Evolutionary conservation across 148 eudicot genomes (phyloP), one percentile per base, ranked within the genome.

Genomic region (Tetragonia tetragonoides): DNA sequence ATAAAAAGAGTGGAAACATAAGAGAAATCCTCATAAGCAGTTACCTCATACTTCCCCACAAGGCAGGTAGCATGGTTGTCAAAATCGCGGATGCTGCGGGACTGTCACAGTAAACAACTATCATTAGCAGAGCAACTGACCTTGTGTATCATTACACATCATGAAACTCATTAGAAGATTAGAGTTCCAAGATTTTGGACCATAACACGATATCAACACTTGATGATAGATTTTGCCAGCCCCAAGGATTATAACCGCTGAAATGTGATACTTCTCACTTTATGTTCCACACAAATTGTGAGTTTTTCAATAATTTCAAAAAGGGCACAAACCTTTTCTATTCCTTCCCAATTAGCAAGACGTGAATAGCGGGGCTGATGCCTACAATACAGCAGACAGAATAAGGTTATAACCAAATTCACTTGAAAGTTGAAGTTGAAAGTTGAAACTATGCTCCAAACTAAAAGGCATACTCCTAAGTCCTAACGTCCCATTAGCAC

Each of bases 311-410:
- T 61, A 70, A 47, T 68, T 59, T 74, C 60, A 75, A 49, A 73
- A 66, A 68, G 78, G 49, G 54, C 66, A 23, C 82, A 3, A 18
- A 95, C 99, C 99, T 92, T 87, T 70, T 24, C 40, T 64, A 95
- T 95, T 72, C 99, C 99, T 67, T 95, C 97, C 99, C 99, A 95
- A 82, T 92, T 85, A 77, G 96, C 97, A 81, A 93, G 96, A 75
- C 96, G 94, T 75, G 92, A 85, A 83, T 85, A 92, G 6, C 75
- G 92, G 65, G 90, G 87, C 82, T 95, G 82, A 84, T 95, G 94
- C 77, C 97, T 95, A 91, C 88, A 87, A 85, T 44, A 24, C 46
- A 78, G 10, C 79, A 74, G 37, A 67, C 34, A 79, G 44, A 66
- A 67, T 21, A 77, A 69, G 75, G 68, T 77, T 59, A 60, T 16